Evolutionary conservation across 176 grass and related monocot species (phyloP).

Genomic region (Tillandsia fasciculata): DNA sequence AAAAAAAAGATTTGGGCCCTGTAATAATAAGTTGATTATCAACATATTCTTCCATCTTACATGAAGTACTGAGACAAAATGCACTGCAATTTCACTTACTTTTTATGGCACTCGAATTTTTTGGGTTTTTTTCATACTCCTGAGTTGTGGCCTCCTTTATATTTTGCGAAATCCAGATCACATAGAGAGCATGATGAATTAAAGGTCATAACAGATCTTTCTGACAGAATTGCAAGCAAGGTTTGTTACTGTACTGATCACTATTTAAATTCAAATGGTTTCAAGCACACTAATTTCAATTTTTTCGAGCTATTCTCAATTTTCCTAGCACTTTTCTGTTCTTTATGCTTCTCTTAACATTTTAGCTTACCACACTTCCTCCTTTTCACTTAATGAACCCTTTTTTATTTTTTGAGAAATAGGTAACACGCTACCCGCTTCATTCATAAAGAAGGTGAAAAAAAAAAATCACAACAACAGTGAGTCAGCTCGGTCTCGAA

Average conservation of each 20-base stretch:
- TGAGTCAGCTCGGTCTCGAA: no score
- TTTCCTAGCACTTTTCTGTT: neutral
- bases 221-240: slow-evolving; percentile 48
- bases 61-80: no score
- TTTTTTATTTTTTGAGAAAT: neutral
- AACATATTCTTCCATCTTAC: no score
- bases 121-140: neutral
- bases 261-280: neutral
- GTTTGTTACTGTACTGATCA: slow-evolving; percentile 16
- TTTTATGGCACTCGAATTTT: neutral
- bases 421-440: no score
- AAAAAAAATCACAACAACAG: no score
- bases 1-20: no score
- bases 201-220: slow-evolving; percentile 35
- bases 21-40: no score
- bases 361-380: no score
- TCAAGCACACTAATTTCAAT: neutral
- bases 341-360: neutral
- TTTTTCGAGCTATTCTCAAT: neutral
- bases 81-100: neutral
- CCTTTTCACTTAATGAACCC: neutral
- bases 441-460: no score
- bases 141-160: neutral
- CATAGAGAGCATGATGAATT: slow-evolving; percentile 28
- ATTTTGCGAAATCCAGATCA: neutral